Base-by-base conservation (phyloP, 2,329 filamentous ascomycete genomes). In the Xylaria sp. region DNA sequence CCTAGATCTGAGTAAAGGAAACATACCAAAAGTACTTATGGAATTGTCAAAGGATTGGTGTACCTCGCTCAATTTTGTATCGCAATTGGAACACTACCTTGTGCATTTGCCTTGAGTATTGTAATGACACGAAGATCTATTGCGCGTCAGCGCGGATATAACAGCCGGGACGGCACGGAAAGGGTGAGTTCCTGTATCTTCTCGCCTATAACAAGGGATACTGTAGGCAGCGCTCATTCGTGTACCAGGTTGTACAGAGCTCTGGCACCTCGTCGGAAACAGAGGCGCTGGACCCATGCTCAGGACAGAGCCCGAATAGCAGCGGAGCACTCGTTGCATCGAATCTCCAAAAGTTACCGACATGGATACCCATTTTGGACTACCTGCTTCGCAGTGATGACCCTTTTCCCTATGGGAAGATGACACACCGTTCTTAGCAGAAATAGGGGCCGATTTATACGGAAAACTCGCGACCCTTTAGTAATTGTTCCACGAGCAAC, bases 321-420 rank as follows among this genome's bases (percentile, higher is more conserved):
- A 28, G 28, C 28, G 28, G 28, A 28, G 3, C 28, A 2, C 64
- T 62, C n/a, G 31, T 15, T 15, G 23, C 36, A 43, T 66, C 43
- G 6, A 51, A 51, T 8, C 64, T 66, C 13, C 51, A 31, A 39
- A 58, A 20, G 7, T 33, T 62, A 20, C 58, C 58, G 51, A 52
- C 31, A 43, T 43, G 41, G 58, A 20, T n/a, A 5, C 52, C 51
- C 9, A 36, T 62, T n/a, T 62, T 41, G 12, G 41, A 66, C 41
- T 57, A 52, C 58, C 23, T 62, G 12, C n/a, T 13, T 36, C 58
- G 58, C 4, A 33, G 36, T n/a, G 58, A 62, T 52, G 64, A 62
- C 64, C 41, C 58, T 23, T 66, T 66, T 46, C 57, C 64, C 9
- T 66, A 56, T 15, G 39, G 39, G 51, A 43, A 62, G 49, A 20